Evolutionary conservation across 805 yeast genomes (phyloP).

Genomic region (Cyberlindnera japonica): DNA sequence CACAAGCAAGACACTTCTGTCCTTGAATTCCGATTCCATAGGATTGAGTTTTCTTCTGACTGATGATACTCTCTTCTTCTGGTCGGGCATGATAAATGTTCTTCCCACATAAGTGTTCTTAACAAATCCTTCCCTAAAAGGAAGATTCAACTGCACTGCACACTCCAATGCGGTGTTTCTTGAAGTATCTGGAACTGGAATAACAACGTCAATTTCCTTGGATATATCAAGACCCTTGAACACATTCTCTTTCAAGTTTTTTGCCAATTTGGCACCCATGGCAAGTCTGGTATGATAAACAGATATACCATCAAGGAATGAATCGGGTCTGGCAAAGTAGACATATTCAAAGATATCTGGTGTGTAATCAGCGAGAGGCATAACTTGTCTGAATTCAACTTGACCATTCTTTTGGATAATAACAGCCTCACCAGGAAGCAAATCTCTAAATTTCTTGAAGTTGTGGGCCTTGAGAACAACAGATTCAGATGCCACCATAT

Average conservation of each 20-base stretch:
- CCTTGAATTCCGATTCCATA: conserved; percentile 88
- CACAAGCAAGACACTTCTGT: conserved; percentile 79
- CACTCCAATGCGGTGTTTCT: conserved; percentile 92
- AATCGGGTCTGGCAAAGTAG: conserved; percentile 96
- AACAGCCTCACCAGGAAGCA: conserved; percentile 95
- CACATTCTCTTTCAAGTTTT: conserved; percentile 45
- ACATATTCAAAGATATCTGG: conserved; percentile 98
- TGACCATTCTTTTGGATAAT: conserved; percentile 74
- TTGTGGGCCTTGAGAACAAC: conserved; percentile 94
- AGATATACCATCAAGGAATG: conserved; percentile 93
- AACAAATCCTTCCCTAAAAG: conserved; percentile 95
- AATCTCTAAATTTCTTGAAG: conserved; percentile 72
- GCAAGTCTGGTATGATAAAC: conserved; percentile 89
- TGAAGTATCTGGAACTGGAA: conserved; percentile 98
- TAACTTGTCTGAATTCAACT: conserved; percentile 87
- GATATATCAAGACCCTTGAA: conserved; percentile 45
- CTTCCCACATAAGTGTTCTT: conserved; percentile 96
- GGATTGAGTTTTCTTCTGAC: conserved; percentile 95
- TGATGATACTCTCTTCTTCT: conserved; percentile 86
- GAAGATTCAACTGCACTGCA: conserved; percentile 73
- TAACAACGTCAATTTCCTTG: conserved; percentile 81
- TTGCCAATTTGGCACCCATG: conserved; percentile 90
- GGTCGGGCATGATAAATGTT: conserved; percentile 98
- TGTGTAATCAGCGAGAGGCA: conserved; percentile 69
- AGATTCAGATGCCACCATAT: conserved; percentile 93